Evolutionary conservation across 202 grass and related monocot genomes (phyloP), one percentile per base, ranked within the genome.

Genomic region (Schoenoplectus tabernaemontani): DNA sequence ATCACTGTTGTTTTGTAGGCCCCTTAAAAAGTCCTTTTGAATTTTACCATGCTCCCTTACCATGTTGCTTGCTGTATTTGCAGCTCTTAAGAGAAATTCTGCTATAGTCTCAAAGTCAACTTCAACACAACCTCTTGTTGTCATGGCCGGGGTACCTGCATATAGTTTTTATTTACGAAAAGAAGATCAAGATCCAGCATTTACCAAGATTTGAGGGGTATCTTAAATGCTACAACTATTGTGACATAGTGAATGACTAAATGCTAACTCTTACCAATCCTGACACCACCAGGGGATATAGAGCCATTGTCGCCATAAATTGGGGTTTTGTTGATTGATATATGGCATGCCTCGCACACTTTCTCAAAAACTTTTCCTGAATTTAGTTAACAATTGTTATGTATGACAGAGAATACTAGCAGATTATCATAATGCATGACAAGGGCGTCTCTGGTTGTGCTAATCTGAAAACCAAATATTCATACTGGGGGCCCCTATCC

Each of bases 101-200:
- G 89, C 96, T 4, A 99, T 99, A 41, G 44, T 65, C 64, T 93
- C 86, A 0, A 99, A 99, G 61, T 99, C 96, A 6, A 82, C 87
- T 85, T 99, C 96, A 74, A 95, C 85, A 82, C 96, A 95, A 83
- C 96, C 96, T 93, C 96, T 92, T 79, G 96, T 96, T 43, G 96
- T 99, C 96, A 99, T 99, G 41, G 96, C 96, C 26, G 92, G 90
- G 62, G 96, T 93, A 83, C 96, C 96, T 99, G 79, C 85, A 56
- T 46, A 63, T 59, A 36, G 85, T 59, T 43, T 66, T 54, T 38
- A 65, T 85, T 78, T 83, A 76, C 17, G 82, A 51, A 30, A 59
- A 20, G 77, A 83, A 61, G 9, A 17, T 32, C 2, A 60, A 60
- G 69, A 74, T 19, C 13, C 0, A 71, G 24, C 20, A 83, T 70